A percentile compares a stretch with the other conserved stretches of the same genome.
phyloP scores from a whole-genome alignment of 2,329 filamentous ascomycete species.

The Claviceps citrina region DNA sequence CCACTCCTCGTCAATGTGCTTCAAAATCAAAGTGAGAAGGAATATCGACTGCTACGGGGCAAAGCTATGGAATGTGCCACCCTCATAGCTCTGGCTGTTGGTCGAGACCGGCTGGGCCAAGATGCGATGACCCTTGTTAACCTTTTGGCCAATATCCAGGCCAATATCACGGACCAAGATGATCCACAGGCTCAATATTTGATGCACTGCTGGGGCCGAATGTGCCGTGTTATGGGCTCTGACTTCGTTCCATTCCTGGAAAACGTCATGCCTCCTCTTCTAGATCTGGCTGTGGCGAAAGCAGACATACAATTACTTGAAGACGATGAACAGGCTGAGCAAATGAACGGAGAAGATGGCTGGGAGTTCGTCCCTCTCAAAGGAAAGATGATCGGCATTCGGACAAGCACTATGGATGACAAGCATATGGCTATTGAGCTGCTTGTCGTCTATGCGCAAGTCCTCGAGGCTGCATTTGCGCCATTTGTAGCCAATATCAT shows the following conservation, averaged over 20 bases:
- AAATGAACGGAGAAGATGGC: conserved; percentile 85
- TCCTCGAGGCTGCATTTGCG: conserved; percentile 83
- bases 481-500: conserved; percentile 86
- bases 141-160: conserved; percentile 73
- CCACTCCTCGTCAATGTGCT: conserved; percentile 82
- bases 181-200: conserved; percentile 95
- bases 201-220: conserved; percentile 96
- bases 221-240: conserved; percentile 83
- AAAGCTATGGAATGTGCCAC: conserved; percentile 99
- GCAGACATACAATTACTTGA: conserved; percentile 94
- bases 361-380: conserved; percentile 96
- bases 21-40: conserved; percentile 79
- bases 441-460: conserved; percentile 90
- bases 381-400: conserved; percentile 96
- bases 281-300: conserved; percentile 84
- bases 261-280: conserved; percentile 84
- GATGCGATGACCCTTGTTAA: conserved; percentile 82
- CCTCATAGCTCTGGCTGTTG: conserved; percentile 85
- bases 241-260: conserved; percentile 89
- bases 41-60: conserved; percentile 76
- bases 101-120: conserved; percentile 75
- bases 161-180: conserved; percentile 73
- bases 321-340: conserved; percentile 84
- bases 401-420: conserved; percentile 90
- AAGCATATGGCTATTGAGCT: conserved; percentile 99